A percentile compares a stretch with the other conserved stretches of the same genome.
Evolutionary conservation across 1,284 basidiomycete species (phyloP).

Genomic region (Leccinum subatratum): DNA sequence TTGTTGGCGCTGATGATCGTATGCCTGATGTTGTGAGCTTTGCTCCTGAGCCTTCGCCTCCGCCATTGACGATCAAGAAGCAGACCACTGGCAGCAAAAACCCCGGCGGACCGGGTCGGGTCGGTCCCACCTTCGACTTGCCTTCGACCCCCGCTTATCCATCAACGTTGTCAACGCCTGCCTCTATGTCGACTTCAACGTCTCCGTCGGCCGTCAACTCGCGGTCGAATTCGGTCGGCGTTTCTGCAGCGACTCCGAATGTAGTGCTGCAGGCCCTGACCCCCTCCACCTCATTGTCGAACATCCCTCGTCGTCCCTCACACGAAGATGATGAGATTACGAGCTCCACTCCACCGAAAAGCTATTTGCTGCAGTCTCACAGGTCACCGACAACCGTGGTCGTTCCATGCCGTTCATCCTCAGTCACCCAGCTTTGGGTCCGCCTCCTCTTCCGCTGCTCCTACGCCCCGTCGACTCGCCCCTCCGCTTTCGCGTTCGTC

Average conservation of each 20-base stretch:
- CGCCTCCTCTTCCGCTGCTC: constrained; percentile 21
- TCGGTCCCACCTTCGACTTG: not conserved
- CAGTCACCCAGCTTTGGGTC: constrained; percentile 26
- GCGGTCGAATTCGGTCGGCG: constrained; percentile 30
- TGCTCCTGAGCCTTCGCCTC: constrained; percentile 33
- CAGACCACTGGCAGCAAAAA: constrained; percentile 15
- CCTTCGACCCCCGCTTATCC: constrained; percentile 8
- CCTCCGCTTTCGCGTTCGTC: constrained; percentile 27
- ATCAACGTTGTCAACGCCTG: constrained; percentile 9
- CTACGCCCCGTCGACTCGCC: constrained; percentile 27
- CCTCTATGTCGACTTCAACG: constrained; percentile 24
- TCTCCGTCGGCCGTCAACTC: constrained; percentile 25
- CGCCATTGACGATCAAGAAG: constrained; percentile 29
- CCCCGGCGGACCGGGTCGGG: constrained; percentile 7
- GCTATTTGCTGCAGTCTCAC: constrained; percentile 33
- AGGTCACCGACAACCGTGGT: constrained; percentile 45
- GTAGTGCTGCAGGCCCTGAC: not conserved
- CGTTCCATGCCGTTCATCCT: constrained; percentile 33
- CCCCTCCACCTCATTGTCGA: constrained; percentile 9
- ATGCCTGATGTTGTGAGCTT: constrained; percentile 26
- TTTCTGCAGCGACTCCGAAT: constrained; percentile 9
- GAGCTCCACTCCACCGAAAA: constrained; percentile 34
- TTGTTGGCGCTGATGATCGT: constrained; percentile 20
- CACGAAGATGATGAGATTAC: constrained; percentile 48
- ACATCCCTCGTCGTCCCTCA: constrained; percentile 28